A percentile compares a stretch with the other conserved stretches of the same genome.
These are phyloP conservation scores for Tulasnella sp. DNA, from an alignment of 768 basidiomycete genomes.

Conservation along the genomic window DNA sequence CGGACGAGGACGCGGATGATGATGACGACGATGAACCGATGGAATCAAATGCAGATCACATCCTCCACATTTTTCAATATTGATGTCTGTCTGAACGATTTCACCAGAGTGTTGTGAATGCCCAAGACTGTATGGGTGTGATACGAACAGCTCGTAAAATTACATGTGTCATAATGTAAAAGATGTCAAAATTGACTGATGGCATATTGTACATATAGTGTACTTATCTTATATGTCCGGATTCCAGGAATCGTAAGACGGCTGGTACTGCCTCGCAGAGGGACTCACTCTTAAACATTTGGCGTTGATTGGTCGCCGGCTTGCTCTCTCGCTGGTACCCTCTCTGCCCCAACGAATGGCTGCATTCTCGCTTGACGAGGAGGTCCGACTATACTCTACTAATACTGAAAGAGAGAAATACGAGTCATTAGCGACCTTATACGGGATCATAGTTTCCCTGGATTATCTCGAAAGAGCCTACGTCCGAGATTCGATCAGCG, in stretches of 20 bases:
- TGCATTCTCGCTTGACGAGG: constrained; percentile 68
- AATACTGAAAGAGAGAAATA: constrained; percentile 85
- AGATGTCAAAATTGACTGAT: too few species aligned
- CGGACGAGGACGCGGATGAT: neutral
- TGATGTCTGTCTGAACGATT: neutral
- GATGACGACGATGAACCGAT: neutral
- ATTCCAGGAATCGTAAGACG: too few species aligned
- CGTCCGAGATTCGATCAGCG: constrained; percentile 82
- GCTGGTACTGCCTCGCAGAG: too few species aligned
- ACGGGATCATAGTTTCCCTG: constrained; percentile 79
- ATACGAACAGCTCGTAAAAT: too few species aligned
- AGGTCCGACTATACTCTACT: constrained; percentile 75
- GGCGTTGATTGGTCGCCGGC: neutral
- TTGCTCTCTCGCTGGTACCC: neutral
- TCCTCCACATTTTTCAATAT: neutral
- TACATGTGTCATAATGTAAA: too few species aligned
- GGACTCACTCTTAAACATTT: neutral
- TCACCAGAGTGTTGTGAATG: too few species aligned
- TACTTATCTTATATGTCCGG: too few species aligned
- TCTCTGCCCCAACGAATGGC: neutral
- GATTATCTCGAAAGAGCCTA: constrained; percentile 96
- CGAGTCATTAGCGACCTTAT: constrained; percentile 80
- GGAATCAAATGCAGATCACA: neutral
- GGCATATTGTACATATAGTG: too few species aligned
- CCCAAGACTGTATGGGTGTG: too few species aligned